These are phyloP conservation scores for Suhomyces yuchorum DNA, from an alignment of 1,139 yeast species.

Conservation along the genomic window DNA sequence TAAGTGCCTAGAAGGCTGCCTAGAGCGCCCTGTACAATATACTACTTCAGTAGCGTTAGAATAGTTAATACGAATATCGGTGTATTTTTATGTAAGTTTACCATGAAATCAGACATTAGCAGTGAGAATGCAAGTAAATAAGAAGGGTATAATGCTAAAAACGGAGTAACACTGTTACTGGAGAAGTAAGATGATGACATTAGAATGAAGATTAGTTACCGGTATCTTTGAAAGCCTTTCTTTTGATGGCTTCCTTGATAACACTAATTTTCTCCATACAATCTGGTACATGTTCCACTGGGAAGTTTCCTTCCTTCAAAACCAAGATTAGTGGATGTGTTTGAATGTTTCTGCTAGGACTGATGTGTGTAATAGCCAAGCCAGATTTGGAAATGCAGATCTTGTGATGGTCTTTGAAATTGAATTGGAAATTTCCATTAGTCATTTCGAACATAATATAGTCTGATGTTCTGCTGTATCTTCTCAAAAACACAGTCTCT, in stretches of 20 bases:
- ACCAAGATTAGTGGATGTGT: slow-evolving; percentile 66
- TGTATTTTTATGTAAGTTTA: slow-evolving; percentile 4
- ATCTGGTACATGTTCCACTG: slow-evolving; percentile 53
- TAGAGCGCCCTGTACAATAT: slow-evolving; percentile 6
- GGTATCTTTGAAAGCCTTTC: slow-evolving; percentile 40
- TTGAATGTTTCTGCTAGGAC: slow-evolving; percentile 73
- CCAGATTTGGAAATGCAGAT: slow-evolving; percentile 79
- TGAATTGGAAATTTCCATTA: slow-evolving; percentile 90
- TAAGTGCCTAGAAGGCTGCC: not conserved
- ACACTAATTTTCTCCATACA: slow-evolving; percentile 45
- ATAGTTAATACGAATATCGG: not conserved
- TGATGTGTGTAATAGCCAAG: slow-evolving; percentile 74
- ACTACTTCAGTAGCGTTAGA: not conserved
- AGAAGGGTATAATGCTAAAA: slow-evolving; percentile 13
- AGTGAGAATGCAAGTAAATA: slow-evolving; percentile 10
- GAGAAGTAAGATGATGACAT: slow-evolving; percentile 11
- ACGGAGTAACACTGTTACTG: slow-evolving; percentile 11
- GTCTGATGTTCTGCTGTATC: slow-evolving; percentile 76
- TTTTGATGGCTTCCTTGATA: slow-evolving; percentile 45
- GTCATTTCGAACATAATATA: slow-evolving; percentile 92
- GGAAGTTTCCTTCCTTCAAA: slow-evolving; percentile 64
- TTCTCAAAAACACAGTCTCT: slow-evolving; percentile 73
- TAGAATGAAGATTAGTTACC: slow-evolving; percentile 1
- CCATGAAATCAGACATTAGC: slow-evolving; percentile 13
- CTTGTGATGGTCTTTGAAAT: slow-evolving; percentile 93